Base-by-base conservation (phyloP, 1,284 basidiomycete genomes). In the Cryptococcus sp. region DNA sequence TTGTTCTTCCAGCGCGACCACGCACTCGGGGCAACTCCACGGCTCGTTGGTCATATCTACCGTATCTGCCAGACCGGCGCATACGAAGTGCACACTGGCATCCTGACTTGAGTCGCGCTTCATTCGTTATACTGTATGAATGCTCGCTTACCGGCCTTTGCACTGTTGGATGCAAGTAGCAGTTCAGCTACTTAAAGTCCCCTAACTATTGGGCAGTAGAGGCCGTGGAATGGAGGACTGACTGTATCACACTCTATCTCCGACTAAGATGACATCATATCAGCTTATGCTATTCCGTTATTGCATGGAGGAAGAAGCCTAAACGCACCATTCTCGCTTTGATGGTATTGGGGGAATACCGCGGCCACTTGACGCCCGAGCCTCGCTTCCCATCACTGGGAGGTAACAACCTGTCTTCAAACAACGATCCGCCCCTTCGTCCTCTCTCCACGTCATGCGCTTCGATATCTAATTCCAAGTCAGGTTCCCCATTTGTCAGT, bases 41-140 rank as follows among this genome's bases (percentile, higher is more conserved):
- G 54, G 54, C 10, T 58, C 59, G 15, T 50, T 54, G 0, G 30
- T 38, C 46, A 61, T 51, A 16, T 30, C 41, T 30, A 57, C 48
- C 1, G 45, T 39, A 20, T 61, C 57, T 6, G n/a, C 11, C 2
- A 65, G 49, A 17, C 65, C 61, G 5, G 65, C 65, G 46, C 65
- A 67, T 4, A 60, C 63, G 57, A 57, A 67, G 40, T 67, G 65
- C 0, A 63, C 61, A n/a, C 65, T 67, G n/a, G 1, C 27, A 3
- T 1, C 43, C 40, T 45, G 48, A 10, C 25, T 13, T 30, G 49
- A 38, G 27, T 23, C 23, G 7, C 30, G 30, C 30, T 35, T 35
- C 7, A 10, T 35, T 35, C 8, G 30, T 35, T 4, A 11, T 19
- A 4, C 25, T 13, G 16, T 19, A 4, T 23, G 38, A 38, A 1